Percentiles rank a stretch among this genome's conserved stretches.
These are phyloP conservation scores for Pecoramyces ruminantium DNA, from an alignment of 192 early-diverging fungal species.

Conservation along the genomic window DNA sequence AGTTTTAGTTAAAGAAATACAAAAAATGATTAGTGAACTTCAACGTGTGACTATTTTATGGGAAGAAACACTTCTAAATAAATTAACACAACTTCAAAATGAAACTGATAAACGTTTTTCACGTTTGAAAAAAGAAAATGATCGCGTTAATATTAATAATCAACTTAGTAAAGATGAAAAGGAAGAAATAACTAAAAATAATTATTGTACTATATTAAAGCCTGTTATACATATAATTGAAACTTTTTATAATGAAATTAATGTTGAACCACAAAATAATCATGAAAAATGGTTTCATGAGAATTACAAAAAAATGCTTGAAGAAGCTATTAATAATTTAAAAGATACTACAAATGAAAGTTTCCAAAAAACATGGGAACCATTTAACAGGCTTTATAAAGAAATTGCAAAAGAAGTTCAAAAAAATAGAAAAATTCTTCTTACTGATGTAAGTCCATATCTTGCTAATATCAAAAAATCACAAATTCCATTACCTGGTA, in stretches of 20 bases:
- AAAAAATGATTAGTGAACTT: conserved; percentile 37
- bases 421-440: conserved; percentile 26
- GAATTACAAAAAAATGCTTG: conserved; percentile 32
- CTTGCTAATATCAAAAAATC: conserved; percentile 11
- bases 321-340: conserved; percentile 22
- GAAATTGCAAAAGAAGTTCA: conserved; percentile 35
- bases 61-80: conserved; percentile 67
- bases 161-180: conserved; percentile 15
- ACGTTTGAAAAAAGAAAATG: conserved; percentile 33
- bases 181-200: conserved; percentile 22
- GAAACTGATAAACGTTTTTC: conserved; percentile 34
- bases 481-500: conserved; percentile 8
- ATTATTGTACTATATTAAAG: conserved; percentile 31
- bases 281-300: conserved; percentile 55
- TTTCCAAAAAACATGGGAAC: conserved; percentile 30
- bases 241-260: conserved; percentile 21
- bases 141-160: conserved; percentile 22
- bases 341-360: conserved; percentile 14
- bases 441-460: conserved; percentile 40
- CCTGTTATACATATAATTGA: conserved; percentile 38
- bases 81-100: conserved; percentile 34
- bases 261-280: conserved; percentile 12
- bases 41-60: conserved; percentile 57
- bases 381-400: conserved; percentile 35
- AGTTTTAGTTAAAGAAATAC: conserved; percentile 27